Evolutionary conservation across 2,329 filamentous ascomycete species (phyloP), one percentile per base, ranked within the genome.

Genomic region (Tolypocladium tundrense): DNA sequence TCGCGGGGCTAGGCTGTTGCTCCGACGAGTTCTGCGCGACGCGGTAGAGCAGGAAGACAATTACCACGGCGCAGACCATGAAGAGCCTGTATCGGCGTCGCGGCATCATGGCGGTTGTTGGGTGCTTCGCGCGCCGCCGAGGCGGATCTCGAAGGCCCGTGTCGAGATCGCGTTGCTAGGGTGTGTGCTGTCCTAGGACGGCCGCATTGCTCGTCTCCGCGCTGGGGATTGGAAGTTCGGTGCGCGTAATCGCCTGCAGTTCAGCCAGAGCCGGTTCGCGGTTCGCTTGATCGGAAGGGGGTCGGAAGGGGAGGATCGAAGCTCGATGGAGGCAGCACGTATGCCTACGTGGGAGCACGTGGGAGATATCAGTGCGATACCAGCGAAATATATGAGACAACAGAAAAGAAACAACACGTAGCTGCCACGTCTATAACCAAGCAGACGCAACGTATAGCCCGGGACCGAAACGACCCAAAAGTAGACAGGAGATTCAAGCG

Each of bases 71-170:
- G 64, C 79, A 79, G 60, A 83, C 67, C 40, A 83, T 69, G 60
- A 86, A 84, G 58, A 85, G 75, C 59, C 85, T 80, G 66, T 86
- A 86, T 67, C 84, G 77, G 64, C 86, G 77, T 55, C 85, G 81
- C 59, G 82, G 70, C 79, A 87, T 84, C 65, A 66, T 70, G 63
- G 56, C 33, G 45, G 56, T 14, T 35, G 24, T 35, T 19, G n/a
- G 10, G 27, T 3, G 27, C 27, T 31, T 42, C 9, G 16, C 53
- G 40, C 40, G 39, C 40, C n/a, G 52, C 37, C 37, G 24, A 33
- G 27, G 48, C 48, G 48, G 31, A 35, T 35, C 31, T 35, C 48
- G 14, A n/a, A 37, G 48, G 31, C 48, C 31, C 9, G 19, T n/a
- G 31, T 51, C 48, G 48, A 52, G 48, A n/a, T 33, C 8, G 48